These are phyloP conservation scores for Lasiodiplodia hormozganensis DNA, from an alignment of 2,329 filamentous ascomycete genomes.

Conservation along the genomic window DNA sequence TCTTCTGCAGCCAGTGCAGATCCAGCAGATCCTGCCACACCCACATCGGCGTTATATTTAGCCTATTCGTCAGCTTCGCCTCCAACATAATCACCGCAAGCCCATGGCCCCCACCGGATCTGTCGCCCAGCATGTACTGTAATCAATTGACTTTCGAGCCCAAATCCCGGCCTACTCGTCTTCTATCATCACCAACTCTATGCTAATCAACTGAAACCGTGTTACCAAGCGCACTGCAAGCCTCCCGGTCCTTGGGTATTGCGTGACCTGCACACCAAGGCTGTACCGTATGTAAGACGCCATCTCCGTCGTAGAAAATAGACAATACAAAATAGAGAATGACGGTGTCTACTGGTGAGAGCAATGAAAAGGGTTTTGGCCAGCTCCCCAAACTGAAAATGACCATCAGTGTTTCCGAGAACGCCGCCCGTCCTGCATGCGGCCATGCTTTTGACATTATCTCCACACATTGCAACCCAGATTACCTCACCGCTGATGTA, in stretches of 20 bases:
- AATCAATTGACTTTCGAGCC: constrained; percentile 1
- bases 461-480: constrained; percentile 13
- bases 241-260: neutral
- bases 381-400: constrained; percentile 11
- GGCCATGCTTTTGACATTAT: constrained; percentile 24
- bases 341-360: neutral
- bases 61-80: neutral
- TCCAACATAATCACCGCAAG: neutral
- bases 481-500: constrained; percentile 22
- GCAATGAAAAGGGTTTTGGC: neutral
- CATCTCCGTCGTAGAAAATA: neutral
- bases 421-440: constrained; percentile 11
- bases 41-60: neutral
- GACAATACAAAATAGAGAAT: constrained; percentile 14
- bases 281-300: constrained; percentile 2
- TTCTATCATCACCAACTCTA: constrained; percentile 12
- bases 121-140: neutral
- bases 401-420: neutral
- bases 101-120: neutral
- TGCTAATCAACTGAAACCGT: constrained; percentile 3
- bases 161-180: neutral
- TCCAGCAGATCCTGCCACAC: constrained; percentile 14
- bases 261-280: constrained; percentile 1
- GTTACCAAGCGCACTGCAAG: neutral
- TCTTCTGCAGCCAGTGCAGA: constrained; percentile 2